Evolutionary conservation across 2,329 filamentous ascomycete genomes (phyloP).

Genomic region (Aotearoamyces nothofagi): DNA sequence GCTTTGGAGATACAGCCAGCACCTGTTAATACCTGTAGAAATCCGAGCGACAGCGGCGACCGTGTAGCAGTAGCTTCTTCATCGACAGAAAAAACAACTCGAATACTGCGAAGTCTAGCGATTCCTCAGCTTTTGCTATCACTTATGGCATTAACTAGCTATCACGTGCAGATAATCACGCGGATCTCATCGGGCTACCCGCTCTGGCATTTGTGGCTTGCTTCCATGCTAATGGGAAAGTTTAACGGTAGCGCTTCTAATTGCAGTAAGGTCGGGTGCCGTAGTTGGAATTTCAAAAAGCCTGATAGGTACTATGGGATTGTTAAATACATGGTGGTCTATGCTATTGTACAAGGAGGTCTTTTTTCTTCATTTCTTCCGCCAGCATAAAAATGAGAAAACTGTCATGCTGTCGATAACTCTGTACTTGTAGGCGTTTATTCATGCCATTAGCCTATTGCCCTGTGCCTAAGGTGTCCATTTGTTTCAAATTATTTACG

Average conservation of each 20-base stretch:
- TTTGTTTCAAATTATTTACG: too few species aligned
- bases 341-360: conserved; percentile 67
- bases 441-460: too few species aligned
- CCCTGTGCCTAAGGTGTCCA: too few species aligned
- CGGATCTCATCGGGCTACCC: conserved; percentile 79
- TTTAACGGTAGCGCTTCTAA: too few species aligned
- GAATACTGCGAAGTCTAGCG: conserved; percentile 38
- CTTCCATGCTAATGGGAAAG: conserved; percentile 24
- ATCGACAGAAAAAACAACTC: too few species aligned
- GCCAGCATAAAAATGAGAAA: conserved; percentile 58
- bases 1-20: too few species aligned
- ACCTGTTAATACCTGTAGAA: too few species aligned
- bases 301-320: too few species aligned
- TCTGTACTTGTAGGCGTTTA: background rate
- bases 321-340: conserved; percentile 56
- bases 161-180: conserved; percentile 90
- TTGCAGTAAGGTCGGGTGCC: too few species aligned
- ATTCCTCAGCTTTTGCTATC: conserved; percentile 59
- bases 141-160: conserved; percentile 56
- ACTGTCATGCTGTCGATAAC: too few species aligned
- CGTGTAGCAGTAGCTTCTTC: too few species aligned
- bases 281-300: conserved; percentile 4
- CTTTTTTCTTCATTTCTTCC: conserved; percentile 86
- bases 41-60: too few species aligned
- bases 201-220: conserved; percentile 77